Evolutionary conservation across 2,329 filamentous ascomycete species (phyloP).

Genomic region (Colletotrichum lentis): DNA sequence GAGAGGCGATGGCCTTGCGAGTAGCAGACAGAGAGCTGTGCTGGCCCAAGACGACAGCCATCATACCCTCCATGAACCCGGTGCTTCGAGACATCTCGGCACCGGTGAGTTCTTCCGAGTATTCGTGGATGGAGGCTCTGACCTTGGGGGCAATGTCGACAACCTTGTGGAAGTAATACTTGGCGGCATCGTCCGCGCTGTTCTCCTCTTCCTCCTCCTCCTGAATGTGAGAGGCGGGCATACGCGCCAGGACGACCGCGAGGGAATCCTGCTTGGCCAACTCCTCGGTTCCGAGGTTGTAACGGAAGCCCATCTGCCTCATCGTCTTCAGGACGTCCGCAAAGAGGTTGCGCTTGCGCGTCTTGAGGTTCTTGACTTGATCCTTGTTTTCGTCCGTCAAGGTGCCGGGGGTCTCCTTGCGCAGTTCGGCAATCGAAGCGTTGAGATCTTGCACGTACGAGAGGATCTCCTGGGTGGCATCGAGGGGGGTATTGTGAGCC

Average conservation of each 20-base stretch:
- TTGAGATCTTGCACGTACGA: conserved; percentile 75
- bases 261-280: conserved; percentile 78
- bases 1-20: conserved; percentile 48
- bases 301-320: conserved; percentile 87
- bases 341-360: conserved; percentile 87
- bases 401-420: conserved; percentile 81
- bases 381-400: conserved; percentile 88
- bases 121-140: conserved; percentile 72
- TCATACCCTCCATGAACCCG: conserved; percentile 85
- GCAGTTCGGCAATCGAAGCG: conserved; percentile 74
- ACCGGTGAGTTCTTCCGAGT: conserved; percentile 84
- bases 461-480: conserved; percentile 55
- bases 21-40: conserved; percentile 58
- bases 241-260: conserved; percentile 70
- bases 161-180: conserved; percentile 81
- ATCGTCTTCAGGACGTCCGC: conserved; percentile 86
- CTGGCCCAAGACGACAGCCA: conserved; percentile 72
- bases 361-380: conserved; percentile 86
- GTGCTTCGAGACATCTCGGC: conserved; percentile 81
- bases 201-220: conserved; percentile 10
- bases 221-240: conserved; percentile 40
- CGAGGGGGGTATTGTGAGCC: conserved; percentile 12
- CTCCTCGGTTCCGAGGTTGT: conserved; percentile 78
- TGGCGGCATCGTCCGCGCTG: conserved; percentile 54
- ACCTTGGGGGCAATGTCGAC: conserved; percentile 76